A percentile compares a stretch with the other conserved stretches of the same genome.
These are phyloP conservation scores for Aspergillus quadricinctus DNA, from an alignment of 2,329 filamentous ascomycete genomes.

Conservation along the genomic window DNA sequence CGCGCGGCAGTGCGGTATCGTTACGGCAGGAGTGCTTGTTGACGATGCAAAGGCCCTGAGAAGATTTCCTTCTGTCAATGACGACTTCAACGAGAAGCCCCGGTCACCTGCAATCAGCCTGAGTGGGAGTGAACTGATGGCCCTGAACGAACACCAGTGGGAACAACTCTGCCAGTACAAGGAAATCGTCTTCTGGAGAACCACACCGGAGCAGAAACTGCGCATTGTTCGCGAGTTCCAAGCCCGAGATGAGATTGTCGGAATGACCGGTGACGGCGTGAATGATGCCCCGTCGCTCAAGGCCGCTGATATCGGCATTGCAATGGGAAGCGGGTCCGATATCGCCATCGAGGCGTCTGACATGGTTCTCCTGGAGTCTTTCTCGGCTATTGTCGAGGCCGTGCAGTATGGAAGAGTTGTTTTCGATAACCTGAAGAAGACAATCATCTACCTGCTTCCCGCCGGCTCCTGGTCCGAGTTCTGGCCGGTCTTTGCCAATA, in stretches of 20 bases:
- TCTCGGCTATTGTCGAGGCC: conserved; percentile 67
- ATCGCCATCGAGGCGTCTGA: conserved; percentile 61
- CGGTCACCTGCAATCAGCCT: conserved; percentile 53
- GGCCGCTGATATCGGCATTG: conserved; percentile 57
- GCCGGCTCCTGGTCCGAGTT: conserved; percentile 73
- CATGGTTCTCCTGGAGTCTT: conserved; percentile 63
- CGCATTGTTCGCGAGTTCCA: conserved; percentile 75
- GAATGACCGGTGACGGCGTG: conserved; percentile 48
- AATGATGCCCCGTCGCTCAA: conserved; percentile 53
- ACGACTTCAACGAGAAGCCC: conserved; percentile 9
- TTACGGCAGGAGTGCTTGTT: conserved; percentile 48
- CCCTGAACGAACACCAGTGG: conserved; percentile 66
- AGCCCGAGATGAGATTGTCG: conserved; percentile 53
- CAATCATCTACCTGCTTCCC: conserved; percentile 67
- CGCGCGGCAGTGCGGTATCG: conserved; percentile 66
- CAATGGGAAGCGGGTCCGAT: conserved; percentile 55
- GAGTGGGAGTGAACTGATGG: conserved; percentile 61
- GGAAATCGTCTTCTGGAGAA: conserved; percentile 72
- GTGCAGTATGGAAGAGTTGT: conserved; percentile 69
- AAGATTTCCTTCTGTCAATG: conserved; percentile 15
- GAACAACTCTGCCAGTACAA: conserved; percentile 59
- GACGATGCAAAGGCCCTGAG: conserved; percentile 53
- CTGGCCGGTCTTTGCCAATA: conserved; percentile 69
- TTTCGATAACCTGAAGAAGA: conserved; percentile 75
- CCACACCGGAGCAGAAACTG: conserved; percentile 74